Evolutionary conservation across 345 rosid genomes (phyloP), one percentile per base, ranked within the genome.

Genomic region (Boechera stricta): DNA sequence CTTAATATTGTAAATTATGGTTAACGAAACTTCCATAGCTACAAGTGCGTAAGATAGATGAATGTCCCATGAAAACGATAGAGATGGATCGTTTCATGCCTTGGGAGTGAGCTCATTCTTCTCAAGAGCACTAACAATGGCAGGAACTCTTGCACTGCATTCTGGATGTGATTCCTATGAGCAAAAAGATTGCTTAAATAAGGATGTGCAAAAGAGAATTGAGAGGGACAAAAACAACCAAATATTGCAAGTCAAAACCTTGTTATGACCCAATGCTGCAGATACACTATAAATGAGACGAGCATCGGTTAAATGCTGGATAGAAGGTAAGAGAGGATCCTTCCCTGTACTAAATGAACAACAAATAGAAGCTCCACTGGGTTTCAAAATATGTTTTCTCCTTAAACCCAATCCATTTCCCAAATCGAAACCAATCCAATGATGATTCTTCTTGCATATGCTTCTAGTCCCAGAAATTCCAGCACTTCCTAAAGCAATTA

Each of bases 81-180:
- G 48, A 48, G 45, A 58, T 0, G 42, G 26, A 41, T 69, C 15
- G 1, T 28, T 62, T 12, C 31, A 73, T 84, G 84, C 98, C 97
- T 87, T 85, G 24, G 95, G 77, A 67, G 87, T 86, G 63, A 94
- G 93, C 81, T 89, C 81, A 90, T 88, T 87, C 77, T 82, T 85
- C 47, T 87, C 90, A 77, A 89, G 97, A 57, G 97, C 92, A 76
- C 51, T 85, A 58, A 90, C 87, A 69, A 92, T 94, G 69, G 97
- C 89, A 60, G 95, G 97, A 71, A 94, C 97, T 79, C 98, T 92
- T 76, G 90, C 85, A 74, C 90, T 89, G 44, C 93, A 92, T 85
- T 94, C 97, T 8, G 97, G 98, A 82, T 94, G 98, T 18, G 97
- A 70, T 80, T 91, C 97, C 97, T 94, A 82, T 32, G 53, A 69